Conservation (phyloP, 805 yeast genomes). For the Zygosaccharomyces pseudorouxii region DNA sequence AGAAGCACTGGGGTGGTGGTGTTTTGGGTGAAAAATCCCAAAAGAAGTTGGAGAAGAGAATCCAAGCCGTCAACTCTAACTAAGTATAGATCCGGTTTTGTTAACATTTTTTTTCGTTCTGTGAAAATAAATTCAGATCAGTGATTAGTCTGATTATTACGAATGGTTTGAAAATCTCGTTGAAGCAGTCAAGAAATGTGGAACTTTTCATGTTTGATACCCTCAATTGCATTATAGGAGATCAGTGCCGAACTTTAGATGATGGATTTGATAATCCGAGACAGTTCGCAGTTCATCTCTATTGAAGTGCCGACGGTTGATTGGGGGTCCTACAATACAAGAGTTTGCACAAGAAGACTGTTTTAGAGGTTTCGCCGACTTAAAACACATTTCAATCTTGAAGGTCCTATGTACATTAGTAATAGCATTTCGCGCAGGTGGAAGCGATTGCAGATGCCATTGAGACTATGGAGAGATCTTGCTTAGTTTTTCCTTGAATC, state of each 20-base stretch:
- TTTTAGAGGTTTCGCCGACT: slow-evolving; percentile 5
- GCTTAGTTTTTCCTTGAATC: background rate
- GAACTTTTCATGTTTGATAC: background rate
- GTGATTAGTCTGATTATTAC: slow-evolving; percentile 4
- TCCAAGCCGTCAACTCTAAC: slow-evolving; percentile 40
- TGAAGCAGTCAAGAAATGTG: slow-evolving; percentile 6
- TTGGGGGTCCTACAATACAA: background rate
- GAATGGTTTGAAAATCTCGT: slow-evolving; percentile 8
- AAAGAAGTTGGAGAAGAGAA: slow-evolving; percentile 76
- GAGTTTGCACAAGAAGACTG: background rate
- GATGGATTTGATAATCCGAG: slow-evolving; percentile 1
- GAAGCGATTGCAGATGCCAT: slow-evolving; percentile 2
- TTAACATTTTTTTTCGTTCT: slow-evolving; percentile 9
- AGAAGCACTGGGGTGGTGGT: slow-evolving; percentile 99
- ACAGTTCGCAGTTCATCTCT: slow-evolving; percentile 15
- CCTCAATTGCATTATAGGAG: slow-evolving; percentile 14
- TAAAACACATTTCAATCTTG: background rate
- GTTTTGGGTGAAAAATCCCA: slow-evolving; percentile 91
- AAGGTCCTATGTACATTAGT: slow-evolving; percentile 4
- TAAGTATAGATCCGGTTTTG: slow-evolving; percentile 5
- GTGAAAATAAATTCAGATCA: slow-evolving; percentile 4
- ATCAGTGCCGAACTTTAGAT: slow-evolving; percentile 11
- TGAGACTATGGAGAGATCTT: background rate
- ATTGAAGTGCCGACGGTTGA: slow-evolving; percentile 12
- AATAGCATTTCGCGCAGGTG: slow-evolving; percentile 3